Percentiles rank a stretch among this genome's conserved stretches.
phyloP scores from a whole-genome alignment of 306 rosid genomes.

The Acacia melanoxylon region DNA sequence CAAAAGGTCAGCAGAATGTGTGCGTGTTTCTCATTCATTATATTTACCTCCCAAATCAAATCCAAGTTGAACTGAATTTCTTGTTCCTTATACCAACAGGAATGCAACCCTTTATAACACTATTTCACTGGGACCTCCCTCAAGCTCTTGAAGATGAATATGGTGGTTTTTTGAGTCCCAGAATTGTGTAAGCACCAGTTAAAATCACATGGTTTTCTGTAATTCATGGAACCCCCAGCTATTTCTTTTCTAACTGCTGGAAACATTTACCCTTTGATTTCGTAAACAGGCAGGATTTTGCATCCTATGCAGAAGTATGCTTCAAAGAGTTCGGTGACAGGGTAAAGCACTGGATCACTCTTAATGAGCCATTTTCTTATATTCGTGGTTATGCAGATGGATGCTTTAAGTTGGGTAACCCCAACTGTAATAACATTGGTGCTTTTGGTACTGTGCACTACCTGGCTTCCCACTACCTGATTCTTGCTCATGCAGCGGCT shows the following conservation, averaged over 20 bases:
- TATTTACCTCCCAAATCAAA: slow-evolving; percentile 9
- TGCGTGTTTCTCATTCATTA: background rate
- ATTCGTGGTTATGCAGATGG: slow-evolving; percentile 46
- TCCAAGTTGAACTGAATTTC: background rate
- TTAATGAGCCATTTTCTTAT: slow-evolving; percentile 56
- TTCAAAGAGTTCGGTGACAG: slow-evolving; percentile 66
- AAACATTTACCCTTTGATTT: slow-evolving; percentile 10
- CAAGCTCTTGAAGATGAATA: slow-evolving; percentile 44
- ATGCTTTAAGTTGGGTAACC: slow-evolving; percentile 42
- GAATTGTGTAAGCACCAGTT: slow-evolving; percentile 33
- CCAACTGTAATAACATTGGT: slow-evolving; percentile 46
- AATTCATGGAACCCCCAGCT: background rate
- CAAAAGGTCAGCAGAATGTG: slow-evolving; percentile 36
- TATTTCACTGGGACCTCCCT: slow-evolving; percentile 50
- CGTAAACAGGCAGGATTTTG: slow-evolving; percentile 48
- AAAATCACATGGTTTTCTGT: background rate
- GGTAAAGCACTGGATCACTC: slow-evolving; percentile 70
- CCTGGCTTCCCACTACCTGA: slow-evolving; percentile 47
- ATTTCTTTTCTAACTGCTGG: background rate
- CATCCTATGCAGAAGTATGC: slow-evolving; percentile 60
- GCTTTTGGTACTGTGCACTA: slow-evolving; percentile 61
- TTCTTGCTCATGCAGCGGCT: slow-evolving; percentile 69
- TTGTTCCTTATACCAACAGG: slow-evolving; percentile 32
- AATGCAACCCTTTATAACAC: slow-evolving; percentile 57
- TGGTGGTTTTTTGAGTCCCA: slow-evolving; percentile 42